Evolutionary conservation across 257 asterid genomes (phyloP).

Genomic region (Solanum ahanhuiri): DNA sequence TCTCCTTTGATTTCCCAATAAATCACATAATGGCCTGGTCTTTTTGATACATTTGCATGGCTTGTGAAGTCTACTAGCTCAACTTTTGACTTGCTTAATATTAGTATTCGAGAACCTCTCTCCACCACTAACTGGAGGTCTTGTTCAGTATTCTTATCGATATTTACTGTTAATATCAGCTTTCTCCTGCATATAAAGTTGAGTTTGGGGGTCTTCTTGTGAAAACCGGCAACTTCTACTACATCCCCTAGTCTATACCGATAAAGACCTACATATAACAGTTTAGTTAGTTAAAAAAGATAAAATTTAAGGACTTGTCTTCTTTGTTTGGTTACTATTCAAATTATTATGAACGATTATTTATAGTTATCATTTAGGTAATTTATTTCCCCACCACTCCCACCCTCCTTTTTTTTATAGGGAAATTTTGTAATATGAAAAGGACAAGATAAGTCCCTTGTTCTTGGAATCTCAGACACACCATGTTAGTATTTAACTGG

Average conservation of each 20-base stretch:
- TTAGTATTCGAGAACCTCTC: constrained; percentile 31
- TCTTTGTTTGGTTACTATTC: too few relatives aligned
- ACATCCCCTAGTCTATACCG: constrained; percentile 68
- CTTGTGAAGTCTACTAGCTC: constrained; percentile 81
- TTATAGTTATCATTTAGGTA: neutral
- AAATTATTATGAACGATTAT: neutral
- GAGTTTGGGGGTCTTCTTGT: constrained; percentile 55
- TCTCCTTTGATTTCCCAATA: constrained; percentile 73
- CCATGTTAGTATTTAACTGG: constrained; percentile 5
- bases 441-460: constrained; percentile 3
- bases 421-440: too few relatives aligned
- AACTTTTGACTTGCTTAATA: constrained; percentile 17
- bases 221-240: constrained; percentile 57
- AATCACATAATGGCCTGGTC: constrained; percentile 65
- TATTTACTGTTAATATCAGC: constrained; percentile 53
- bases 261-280: constrained; percentile 41
- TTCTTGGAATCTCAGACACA: constrained; percentile 4
- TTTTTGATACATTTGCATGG: constrained; percentile 43
- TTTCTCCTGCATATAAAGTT: constrained; percentile 67
- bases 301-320: neutral
- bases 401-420: neutral
- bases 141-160: constrained; percentile 65
- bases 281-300: neutral
- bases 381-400: too few relatives aligned
- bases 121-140: constrained; percentile 75